Base-by-base conservation (phyloP, 805 yeast species). In the Metschnikowia koreensis region DNA sequence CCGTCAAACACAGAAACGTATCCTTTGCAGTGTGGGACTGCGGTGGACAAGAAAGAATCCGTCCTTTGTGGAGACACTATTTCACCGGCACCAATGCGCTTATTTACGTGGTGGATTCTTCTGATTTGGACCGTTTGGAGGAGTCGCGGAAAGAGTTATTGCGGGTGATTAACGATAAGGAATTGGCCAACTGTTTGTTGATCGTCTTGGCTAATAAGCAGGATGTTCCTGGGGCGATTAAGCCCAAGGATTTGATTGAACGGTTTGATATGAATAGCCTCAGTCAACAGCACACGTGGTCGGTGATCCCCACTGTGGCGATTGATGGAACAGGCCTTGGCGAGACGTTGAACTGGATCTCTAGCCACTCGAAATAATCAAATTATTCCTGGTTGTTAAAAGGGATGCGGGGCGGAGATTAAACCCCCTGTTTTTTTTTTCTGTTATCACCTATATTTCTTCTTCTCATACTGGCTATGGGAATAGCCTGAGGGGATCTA, bases 51-150 rank as follows among this genome's bases (percentile, higher is more conserved):
- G 96, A 88, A 63, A 78, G 96, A 68, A 81, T 91, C 60, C 82
- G 97, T 65, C 96, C 96, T 0, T 76, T 92, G 52, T 92, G 98
- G 97, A 83, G 97, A 69, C 97, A 92, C 66, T 92, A 92, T 71
- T 90, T 87, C 70, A 88, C 96, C 11, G 96, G 96, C 38, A 89
- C 97, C 5, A 87, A 90, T 65, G 97, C 96, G 9, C 78, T 92
- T 52, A 89, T 92, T 50, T 92, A 89, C 68, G 97, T 92, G 50
- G 86, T 92, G 54, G 98, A 92, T 70, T 81, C 90, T 6, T 82
- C 87, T 7, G 96, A 91, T 69, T 66, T 71, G 42, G 80, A 76
- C 33, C 78, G 97, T 63, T 72, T 92, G 60, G 84, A 82, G 47
- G 94, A 87, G 67, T 87, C 94, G 26, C 87, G 85, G 59, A 81